Conservation (phyloP, 345 rosid genomes). For the Rhizophora mangle region DNA sequence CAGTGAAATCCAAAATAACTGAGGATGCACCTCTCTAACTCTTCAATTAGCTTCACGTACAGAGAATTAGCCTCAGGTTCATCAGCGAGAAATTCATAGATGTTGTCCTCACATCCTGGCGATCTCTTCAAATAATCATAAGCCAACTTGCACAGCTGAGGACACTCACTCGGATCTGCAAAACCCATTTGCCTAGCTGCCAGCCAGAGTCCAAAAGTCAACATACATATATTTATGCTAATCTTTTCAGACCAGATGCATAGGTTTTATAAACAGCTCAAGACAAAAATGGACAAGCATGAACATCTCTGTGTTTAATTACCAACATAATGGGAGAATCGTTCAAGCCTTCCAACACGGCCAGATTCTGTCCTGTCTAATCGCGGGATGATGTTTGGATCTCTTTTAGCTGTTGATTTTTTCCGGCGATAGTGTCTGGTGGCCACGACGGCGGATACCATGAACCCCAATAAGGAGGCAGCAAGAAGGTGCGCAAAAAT, state of each 20-base stretch:
- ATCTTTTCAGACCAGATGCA: neutral
- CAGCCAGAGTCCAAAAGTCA: neutral
- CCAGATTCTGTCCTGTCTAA: conserved; percentile 50
- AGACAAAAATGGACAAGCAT: neutral
- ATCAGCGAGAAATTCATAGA: conserved; percentile 53
- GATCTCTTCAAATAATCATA: conserved; percentile 68
- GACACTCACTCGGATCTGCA: conserved; percentile 68
- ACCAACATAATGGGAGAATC: conserved; percentile 93
- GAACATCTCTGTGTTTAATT: neutral
- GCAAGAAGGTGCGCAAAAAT: conserved; percentile 21
- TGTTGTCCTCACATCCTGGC: conserved; percentile 67
- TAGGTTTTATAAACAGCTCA: neutral
- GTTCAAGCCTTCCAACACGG: conserved; percentile 55
- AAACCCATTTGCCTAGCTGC: conserved; percentile 93
- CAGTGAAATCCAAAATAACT: conserved; percentile 89
- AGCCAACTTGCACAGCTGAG: conserved; percentile 77
- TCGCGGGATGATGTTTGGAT: conserved; percentile 35
- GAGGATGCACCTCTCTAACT: conserved; percentile 84
- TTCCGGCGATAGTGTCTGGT: conserved; percentile 18
- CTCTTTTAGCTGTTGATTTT: conserved; percentile 6
- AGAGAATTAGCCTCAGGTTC: conserved; percentile 67
- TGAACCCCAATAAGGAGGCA: conserved; percentile 32
- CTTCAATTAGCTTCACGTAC: conserved; percentile 84
- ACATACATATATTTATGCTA: neutral
- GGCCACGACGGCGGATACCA: conserved; percentile 19